A percentile compares a stretch with the other conserved stretches of the same genome.
Conservation (phyloP, 768 basidiomycete species). For the Multifurca ochricompacta region DNA sequence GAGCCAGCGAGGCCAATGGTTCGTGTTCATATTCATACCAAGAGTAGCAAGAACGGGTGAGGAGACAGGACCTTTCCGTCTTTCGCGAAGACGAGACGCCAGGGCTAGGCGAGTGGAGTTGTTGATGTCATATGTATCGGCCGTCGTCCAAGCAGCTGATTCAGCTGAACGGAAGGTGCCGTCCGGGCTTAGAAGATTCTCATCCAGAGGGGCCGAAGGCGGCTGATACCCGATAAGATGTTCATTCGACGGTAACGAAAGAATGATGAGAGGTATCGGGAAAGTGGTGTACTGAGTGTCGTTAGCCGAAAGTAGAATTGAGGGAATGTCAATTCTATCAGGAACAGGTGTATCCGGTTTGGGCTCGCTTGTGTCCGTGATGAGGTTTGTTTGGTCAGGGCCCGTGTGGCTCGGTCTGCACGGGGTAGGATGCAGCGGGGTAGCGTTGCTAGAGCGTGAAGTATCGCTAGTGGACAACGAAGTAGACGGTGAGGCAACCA, state of each 20-base stretch:
- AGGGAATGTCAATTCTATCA: neutral
- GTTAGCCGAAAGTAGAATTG: neutral
- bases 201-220: neutral
- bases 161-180: constrained; percentile 10
- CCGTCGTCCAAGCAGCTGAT: neutral
- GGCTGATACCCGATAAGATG: neutral
- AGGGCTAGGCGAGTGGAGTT: constrained; percentile 4
- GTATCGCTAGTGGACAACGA: neutral
- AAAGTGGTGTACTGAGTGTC: neutral
- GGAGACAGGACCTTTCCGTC: neutral
- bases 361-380: neutral
- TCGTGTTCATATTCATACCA: too few relatives aligned
- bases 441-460: neutral
- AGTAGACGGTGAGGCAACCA: neutral
- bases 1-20: constrained; percentile 14
- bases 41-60: neutral
- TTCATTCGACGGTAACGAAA: constrained; percentile 8
- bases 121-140: neutral
- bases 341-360: neutral
- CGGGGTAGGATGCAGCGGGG: neutral
- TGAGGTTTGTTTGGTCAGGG: neutral
- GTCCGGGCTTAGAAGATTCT: constrained; percentile 8
- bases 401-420: neutral
- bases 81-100: constrained; percentile 5
- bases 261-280: constrained; percentile 9